Evolutionary conservation across 768 basidiomycete genomes (phyloP).

Genomic region (Cystobasidium ongulense): DNA sequence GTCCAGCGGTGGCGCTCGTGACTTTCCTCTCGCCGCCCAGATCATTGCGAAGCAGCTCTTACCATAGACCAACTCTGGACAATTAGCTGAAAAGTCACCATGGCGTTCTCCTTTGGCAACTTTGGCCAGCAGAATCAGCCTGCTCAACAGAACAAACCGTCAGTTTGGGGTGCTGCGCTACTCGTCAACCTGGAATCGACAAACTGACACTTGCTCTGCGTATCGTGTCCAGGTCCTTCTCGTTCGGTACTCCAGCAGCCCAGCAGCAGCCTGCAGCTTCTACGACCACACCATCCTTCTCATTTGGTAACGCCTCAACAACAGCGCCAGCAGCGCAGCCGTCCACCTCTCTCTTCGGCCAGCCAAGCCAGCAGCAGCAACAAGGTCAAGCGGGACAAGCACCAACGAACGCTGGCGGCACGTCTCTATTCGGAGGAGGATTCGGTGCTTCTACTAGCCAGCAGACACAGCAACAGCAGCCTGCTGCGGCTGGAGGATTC

Average conservation of each 20-base stretch:
- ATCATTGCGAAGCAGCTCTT: no score
- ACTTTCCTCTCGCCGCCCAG: no score
- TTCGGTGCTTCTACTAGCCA: not conserved
- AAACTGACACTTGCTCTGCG: not conserved
- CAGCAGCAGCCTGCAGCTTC: not conserved
- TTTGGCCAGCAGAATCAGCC: constrained; percentile 5
- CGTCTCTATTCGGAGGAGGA: not conserved
- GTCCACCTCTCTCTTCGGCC: not conserved
- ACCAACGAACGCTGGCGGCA: not conserved
- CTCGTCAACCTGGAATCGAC: not conserved
- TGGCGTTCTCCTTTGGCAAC: not conserved
- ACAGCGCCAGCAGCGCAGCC: not conserved
- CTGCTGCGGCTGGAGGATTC: not conserved
- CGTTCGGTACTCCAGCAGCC: constrained; percentile 29
- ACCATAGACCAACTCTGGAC: no score
- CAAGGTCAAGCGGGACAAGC: not conserved
- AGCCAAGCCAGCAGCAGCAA: constrained; percentile 14
- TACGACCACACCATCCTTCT: constrained; percentile 20
- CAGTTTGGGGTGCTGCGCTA: not conserved
- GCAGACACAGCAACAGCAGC: not conserved
- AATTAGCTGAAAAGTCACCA: not conserved
- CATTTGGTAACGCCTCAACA: constrained; percentile 6
- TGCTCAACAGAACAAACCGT: not conserved
- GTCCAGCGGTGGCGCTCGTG: no score
- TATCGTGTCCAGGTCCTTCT: constrained; percentile 22